phyloP scores from a whole-genome alignment of 2,329 filamentous ascomycete species.

The Arthrobotrys sinensis region DNA sequence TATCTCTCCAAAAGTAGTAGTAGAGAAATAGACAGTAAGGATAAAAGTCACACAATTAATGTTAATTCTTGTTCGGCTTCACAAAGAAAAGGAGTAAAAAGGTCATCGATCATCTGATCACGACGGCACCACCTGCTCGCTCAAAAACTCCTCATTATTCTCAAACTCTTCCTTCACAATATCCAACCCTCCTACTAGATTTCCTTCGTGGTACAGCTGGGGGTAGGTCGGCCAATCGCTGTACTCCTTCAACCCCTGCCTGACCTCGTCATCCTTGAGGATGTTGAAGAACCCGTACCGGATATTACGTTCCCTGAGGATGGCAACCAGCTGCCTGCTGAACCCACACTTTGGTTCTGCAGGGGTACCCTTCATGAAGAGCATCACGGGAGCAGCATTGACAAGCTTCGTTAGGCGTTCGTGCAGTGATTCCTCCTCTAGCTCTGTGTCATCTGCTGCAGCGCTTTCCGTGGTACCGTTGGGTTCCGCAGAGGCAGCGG shows the following conservation, averaged over 20 bases:
- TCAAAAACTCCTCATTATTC: conserved; percentile 85
- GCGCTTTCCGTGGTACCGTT: conserved; percentile 66
- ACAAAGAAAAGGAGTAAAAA: background rate
- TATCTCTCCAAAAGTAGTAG: background rate
- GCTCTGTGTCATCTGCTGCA: conserved; percentile 66
- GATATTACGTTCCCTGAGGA: conserved; percentile 89
- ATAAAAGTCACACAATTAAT: conserved; percentile 25
- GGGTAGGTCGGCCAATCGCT: conserved; percentile 99
- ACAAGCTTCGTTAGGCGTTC: conserved; percentile 86
- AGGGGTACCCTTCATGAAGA: conserved; percentile 98
- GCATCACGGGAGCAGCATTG: conserved; percentile 95
- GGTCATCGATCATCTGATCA: conserved; percentile 26
- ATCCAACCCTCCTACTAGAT: conserved; percentile 92
- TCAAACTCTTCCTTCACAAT: conserved; percentile 97
- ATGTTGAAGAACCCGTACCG: conserved; percentile 99
- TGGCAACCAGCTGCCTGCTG: conserved; percentile 86
- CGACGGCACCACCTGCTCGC: conserved; percentile 73
- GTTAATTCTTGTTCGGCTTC: conserved; percentile 1
- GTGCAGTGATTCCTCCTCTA: conserved; percentile 86
- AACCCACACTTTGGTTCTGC: conserved; percentile 91
- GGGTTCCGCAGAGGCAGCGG: conserved; percentile 63
- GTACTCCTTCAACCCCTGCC: conserved; percentile 95
- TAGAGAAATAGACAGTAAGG: background rate
- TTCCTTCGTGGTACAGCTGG: conserved; percentile 91
- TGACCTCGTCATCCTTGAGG: conserved; percentile 94